Evolutionary conservation across 164 flowering plant genomes (phyloP), one percentile per base, ranked within the genome.

Genomic region (Cinnamomum micranthum): DNA sequence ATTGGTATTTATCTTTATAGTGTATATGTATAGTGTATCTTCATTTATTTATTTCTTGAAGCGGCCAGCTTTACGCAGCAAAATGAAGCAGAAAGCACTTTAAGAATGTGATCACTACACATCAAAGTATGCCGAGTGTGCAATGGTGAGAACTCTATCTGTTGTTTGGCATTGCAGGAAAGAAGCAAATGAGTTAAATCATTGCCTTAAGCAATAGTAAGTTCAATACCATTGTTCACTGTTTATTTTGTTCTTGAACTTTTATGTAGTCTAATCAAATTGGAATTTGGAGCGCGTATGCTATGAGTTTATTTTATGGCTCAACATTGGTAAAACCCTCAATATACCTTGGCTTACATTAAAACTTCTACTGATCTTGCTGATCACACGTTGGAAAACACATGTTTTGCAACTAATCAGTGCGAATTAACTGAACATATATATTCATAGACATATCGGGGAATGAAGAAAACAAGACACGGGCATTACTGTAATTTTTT

Each of bases 41-140:
- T 41, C 47, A 14, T 50, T 15, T 23, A 19, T 13, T 28, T 33
- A 17, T 35, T 77, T 41, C 50, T 31, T 70, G 20, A 67, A 64
- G 1, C 31, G 79, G 80, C n/a, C 92, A 91, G 99, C 98, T 81
- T 78, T 95, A 72, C 90, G 94, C 68, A 95, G 97, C 86, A 95
- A 93, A 82, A 93, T 95, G 99, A 93, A 95, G 87, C 83, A 83
- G 79, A 93, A 91, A 85, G 99, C 99, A 9, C 85, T 93, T 65
- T 89, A 91, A 70, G 89, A 91, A 83, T 95, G 99, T 68, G 90
- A 86, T 19, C 65, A 71, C 1, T 90, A 81, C 75, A 79, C 91
- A 41, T 78, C 88, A 58, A 92, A 84, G 77, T 95, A 90, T 82
- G 98, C 95, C 25, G 87, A 92, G 78, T 95, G 99, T 76, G 91